These are phyloP conservation scores for Botrytis deweyae DNA, from an alignment of 2,329 filamentous ascomycete species.

Conservation along the genomic window DNA sequence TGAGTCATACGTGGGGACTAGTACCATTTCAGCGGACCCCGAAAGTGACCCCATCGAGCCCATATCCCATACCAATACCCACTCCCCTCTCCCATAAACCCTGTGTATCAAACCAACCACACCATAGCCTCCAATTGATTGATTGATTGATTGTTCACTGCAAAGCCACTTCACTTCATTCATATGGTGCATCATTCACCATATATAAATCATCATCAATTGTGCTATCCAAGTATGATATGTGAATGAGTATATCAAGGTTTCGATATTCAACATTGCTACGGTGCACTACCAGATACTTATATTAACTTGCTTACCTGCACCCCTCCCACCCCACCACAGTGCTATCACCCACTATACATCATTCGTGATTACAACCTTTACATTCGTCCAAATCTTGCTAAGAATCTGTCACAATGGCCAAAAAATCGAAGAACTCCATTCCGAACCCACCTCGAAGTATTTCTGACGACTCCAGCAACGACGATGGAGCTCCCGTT, in stretches of 20 bases:
- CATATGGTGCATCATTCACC: background rate
- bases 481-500: slow-evolving; percentile 12
- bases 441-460: slow-evolving; percentile 4
- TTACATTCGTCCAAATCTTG: background rate
- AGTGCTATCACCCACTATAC: background rate
- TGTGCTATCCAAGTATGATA: background rate
- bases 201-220: background rate
- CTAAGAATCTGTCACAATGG: slow-evolving; percentile 2
- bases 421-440: background rate
- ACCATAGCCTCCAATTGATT: slow-evolving; percentile 2
- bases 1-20: background rate
- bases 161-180: background rate
- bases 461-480: background rate
- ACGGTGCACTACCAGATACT: background rate
- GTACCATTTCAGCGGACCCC: background rate
- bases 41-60: background rate
- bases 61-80: background rate
- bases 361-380: slow-evolving; percentile 3
- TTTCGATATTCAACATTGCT: background rate
- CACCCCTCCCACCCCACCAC: background rate
- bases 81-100: background rate
- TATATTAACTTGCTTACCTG: slow-evolving; percentile 6
- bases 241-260: background rate
- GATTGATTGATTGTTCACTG: background rate
- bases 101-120: background rate